Conservation (phyloP, 371 early-diverging fungal species). For the Rhizopus stolonifer region DNA sequence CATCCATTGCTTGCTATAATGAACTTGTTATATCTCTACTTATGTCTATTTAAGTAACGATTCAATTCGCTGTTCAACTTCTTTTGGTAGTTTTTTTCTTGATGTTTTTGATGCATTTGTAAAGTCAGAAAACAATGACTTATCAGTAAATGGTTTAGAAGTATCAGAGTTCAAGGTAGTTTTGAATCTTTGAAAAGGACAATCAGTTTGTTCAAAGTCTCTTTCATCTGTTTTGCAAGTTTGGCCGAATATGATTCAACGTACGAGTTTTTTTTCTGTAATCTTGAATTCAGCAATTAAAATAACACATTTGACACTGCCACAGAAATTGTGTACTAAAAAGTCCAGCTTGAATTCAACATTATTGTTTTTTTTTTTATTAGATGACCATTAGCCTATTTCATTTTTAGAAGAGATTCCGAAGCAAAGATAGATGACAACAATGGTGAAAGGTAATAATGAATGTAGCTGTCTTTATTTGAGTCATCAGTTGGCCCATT, state of each 20-base stretch:
- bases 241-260: conserved; percentile 11
- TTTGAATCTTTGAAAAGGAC: too few species aligned
- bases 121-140: too few species aligned
- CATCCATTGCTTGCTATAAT: too few species aligned
- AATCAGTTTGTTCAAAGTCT: neutral
- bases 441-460: conserved; percentile 15
- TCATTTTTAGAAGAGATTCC: conserved; percentile 6
- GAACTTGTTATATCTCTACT: too few species aligned
- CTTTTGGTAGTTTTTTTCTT: too few species aligned
- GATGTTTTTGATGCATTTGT: too few species aligned
- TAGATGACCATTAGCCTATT: conserved; percentile 17
- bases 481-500: conserved; percentile 12
- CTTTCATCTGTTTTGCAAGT: conserved; percentile 9
- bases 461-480: conserved; percentile 12
- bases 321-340: conserved; percentile 12
- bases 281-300: conserved; percentile 15
- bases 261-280: conserved; percentile 5
- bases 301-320: conserved; percentile 1
- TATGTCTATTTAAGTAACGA: too few species aligned
- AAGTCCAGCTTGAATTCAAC: conserved; percentile 14
- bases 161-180: too few species aligned
- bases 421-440: conserved; percentile 9
- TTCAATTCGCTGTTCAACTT: too few species aligned
- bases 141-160: too few species aligned
- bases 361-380: neutral